Evolutionary conservation across 306 rosid species (phyloP), one percentile per base, ranked within the genome.

Genomic region (Cucurbita pepo): DNA sequence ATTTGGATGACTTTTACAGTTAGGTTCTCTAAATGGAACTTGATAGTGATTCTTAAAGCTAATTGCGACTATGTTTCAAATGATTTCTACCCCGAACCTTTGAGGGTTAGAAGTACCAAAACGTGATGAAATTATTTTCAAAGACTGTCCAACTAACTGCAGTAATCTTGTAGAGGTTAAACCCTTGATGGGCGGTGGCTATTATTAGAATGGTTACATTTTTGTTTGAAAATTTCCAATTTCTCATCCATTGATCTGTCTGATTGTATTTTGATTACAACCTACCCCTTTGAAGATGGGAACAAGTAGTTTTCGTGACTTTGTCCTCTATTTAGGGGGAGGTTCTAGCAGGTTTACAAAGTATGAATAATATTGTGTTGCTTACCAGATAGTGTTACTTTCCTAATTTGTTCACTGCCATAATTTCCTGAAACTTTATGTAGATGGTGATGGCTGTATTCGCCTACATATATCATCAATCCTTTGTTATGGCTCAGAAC

Each of bases 401-500:
- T 50, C 41, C 41, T 30, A 4, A 67, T 47, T 22, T 66, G 19
- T 66, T 48, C 19, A 45, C 40, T 21, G 18, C 11, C 40, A 21
- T 45, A 69, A 48, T 48, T 69, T 10, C 73, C 3, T 25, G 6
- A 43, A 55, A 22, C 44, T 77, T 55, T 77, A 14, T 86, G 91
- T 66, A 95, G 99, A 95, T 95, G 99, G 89, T 95, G 66, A 95
- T 95, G 99, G 99, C 99, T 3, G 96, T 95, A 56, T 95, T 95
- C 79, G 96, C 99, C 7, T 95, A 88, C 74, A 91, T 91, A 77
- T 95, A 91, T 83, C 99, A 89, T 74, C 99, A 91, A 81, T 91
- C 99, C n/a, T 95, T 95, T 77, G 80, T 95, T 56, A 88, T 88
- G 80, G 78, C 83, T 6, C 95, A 85, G 76, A 86, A 78, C 85